These are phyloP conservation scores for Gynochthodes officinalis DNA, from an alignment of 257 asterid species.

Conservation along the genomic window DNA sequence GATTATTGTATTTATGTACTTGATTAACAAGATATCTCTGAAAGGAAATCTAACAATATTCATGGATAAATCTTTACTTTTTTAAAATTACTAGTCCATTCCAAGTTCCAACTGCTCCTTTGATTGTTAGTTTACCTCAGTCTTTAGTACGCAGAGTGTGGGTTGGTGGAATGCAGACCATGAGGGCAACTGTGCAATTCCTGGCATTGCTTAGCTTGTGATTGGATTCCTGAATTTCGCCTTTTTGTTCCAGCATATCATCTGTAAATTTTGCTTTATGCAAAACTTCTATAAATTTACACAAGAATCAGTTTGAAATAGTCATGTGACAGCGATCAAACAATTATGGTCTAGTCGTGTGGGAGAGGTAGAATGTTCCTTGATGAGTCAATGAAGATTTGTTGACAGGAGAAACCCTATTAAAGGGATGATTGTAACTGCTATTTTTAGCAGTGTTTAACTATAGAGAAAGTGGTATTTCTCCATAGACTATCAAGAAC, in stretches of 20 bases:
- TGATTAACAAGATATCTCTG: neutral
- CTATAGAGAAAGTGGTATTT: neutral
- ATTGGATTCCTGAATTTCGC: neutral
- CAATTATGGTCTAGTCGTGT: neutral
- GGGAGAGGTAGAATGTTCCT: neutral
- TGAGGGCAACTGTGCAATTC: neutral
- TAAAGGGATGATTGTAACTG: neutral
- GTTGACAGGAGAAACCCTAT: neutral
- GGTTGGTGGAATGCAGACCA: neutral
- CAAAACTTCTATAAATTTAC: neutral
- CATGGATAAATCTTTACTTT: neutral
- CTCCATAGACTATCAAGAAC: neutral
- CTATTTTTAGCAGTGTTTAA: neutral
- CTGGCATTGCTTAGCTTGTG: neutral
- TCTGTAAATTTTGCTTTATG: neutral
- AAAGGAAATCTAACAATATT: neutral
- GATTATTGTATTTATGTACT: slow-evolving; percentile 1
- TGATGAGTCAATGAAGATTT: neutral
- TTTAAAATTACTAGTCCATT: neutral
- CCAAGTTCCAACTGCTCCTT: neutral
- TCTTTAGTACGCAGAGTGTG: neutral
- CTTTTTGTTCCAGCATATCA: neutral
- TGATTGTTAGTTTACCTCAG: neutral
- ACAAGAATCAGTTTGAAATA: neutral
- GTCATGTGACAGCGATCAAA: neutral